Evolutionary conservation across 306 rosid genomes (phyloP).

Genomic region (Betula pendula): DNA sequence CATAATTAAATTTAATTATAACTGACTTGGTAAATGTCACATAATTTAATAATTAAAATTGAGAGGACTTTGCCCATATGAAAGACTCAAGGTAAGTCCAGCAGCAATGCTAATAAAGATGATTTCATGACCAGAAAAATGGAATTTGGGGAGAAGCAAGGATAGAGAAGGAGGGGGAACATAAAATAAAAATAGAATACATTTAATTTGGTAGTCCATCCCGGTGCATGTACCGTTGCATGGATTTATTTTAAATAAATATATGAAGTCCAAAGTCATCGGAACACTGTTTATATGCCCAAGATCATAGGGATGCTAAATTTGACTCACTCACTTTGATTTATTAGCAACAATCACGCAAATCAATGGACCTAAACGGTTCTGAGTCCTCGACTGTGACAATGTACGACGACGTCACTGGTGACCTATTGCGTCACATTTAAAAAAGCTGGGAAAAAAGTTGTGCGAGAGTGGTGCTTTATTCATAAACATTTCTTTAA

Average conservation of each 20-base stretch:
- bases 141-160: background rate
- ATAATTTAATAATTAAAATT: too few relatives aligned
- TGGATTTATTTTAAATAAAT: background rate
- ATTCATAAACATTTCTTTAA: too few relatives aligned
- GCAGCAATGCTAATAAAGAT: background rate
- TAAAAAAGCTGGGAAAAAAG: too few relatives aligned
- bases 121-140: background rate
- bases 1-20: too few relatives aligned
- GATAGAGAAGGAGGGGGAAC: background rate
- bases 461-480: too few relatives aligned
- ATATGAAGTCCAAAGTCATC: background rate
- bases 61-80: too few relatives aligned
- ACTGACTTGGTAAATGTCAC: too few relatives aligned
- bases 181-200: background rate
- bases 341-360: conserved; percentile 18
- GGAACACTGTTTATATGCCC: background rate
- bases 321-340: background rate
- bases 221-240: background rate
- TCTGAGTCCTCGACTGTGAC: background rate
- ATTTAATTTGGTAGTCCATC: background rate
- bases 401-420: conserved; percentile 4
- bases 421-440: background rate
- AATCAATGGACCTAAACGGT: conserved; percentile 6
- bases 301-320: conserved; percentile 3
- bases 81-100: too few relatives aligned